Conservation (phyloP, 2,329 filamentous ascomycete genomes). For the Cladosporium oxysporum region DNA sequence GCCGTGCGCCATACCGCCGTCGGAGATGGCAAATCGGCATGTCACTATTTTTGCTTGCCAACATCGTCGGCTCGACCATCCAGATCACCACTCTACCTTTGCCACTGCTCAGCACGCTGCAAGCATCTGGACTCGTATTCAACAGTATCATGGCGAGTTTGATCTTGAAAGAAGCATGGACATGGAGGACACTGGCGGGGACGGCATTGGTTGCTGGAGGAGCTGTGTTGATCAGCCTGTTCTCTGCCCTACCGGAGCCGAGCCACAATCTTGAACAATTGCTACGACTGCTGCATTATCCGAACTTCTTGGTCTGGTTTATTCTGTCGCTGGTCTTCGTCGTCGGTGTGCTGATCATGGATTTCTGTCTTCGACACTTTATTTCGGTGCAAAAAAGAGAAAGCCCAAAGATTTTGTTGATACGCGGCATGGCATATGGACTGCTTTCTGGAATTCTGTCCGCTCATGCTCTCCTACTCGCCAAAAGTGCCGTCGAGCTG, state of each 20-base stretch:
- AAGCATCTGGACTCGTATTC: constrained; percentile 95
- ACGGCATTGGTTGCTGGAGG: constrained; percentile 85
- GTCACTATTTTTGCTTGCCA: constrained; percentile 94
- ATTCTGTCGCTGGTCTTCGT: constrained; percentile 73
- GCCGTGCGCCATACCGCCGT: constrained; percentile 83
- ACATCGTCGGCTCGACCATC: constrained; percentile 90
- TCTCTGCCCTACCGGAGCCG: constrained; percentile 90
- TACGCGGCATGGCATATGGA: constrained; percentile 84
- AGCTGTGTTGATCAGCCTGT: constrained; percentile 88
- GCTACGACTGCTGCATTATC: constrained; percentile 70
- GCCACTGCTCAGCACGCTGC: constrained; percentile 89
- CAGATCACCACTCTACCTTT: constrained; percentile 96
- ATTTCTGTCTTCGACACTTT: constrained; percentile 48
- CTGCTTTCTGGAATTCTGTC: constrained; percentile 87
- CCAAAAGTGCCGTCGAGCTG: constrained; percentile 94
- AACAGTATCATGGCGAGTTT: constrained; percentile 97
- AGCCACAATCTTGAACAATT: constrained; percentile 85
- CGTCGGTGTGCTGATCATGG: constrained; percentile 64
- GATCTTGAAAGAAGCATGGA: constrained; percentile 91
- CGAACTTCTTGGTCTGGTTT: constrained; percentile 88
- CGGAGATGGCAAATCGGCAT: constrained; percentile 94
- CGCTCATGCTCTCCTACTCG: constrained; percentile 87
- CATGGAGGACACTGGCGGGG: constrained; percentile 85
- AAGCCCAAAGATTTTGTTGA: constrained; percentile 54
- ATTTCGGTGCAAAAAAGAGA: constrained; percentile 35